Percentiles rank a stretch among this genome's conserved stretches.
These are phyloP conservation scores for Eucalyptus paniculata DNA, from an alignment of 345 rosid genomes.

Conservation along the genomic window DNA sequence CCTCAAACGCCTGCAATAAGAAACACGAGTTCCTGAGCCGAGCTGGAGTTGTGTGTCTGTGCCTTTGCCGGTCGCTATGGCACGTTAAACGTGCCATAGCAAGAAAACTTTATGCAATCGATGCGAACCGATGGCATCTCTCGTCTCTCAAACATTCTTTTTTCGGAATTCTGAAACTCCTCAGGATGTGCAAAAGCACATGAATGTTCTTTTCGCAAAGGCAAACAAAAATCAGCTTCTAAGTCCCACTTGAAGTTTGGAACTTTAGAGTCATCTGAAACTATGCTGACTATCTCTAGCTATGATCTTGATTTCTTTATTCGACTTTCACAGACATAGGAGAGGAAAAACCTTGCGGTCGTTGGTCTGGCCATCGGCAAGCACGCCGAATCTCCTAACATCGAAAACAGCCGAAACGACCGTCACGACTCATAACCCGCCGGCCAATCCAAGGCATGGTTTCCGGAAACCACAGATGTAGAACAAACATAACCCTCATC, in stretches of 20 bases:
- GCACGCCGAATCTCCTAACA: slow-evolving; percentile 8
- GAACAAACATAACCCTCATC: neutral
- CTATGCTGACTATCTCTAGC: neutral
- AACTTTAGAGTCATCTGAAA: neutral
- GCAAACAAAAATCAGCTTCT: neutral
- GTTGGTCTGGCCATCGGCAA: slow-evolving; percentile 14
- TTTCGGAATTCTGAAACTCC: neutral
- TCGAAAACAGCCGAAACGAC: neutral
- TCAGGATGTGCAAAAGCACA: neutral
- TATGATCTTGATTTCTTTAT: neutral
- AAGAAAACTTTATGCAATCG: neutral
- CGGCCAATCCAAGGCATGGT: neutral
- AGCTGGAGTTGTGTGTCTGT: neutral
- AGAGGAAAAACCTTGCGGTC: slow-evolving; percentile 4
- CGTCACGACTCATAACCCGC: neutral
- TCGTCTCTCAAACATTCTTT: neutral
- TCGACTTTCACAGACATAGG: neutral
- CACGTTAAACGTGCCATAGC: fast-evolving
- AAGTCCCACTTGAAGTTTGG: neutral
- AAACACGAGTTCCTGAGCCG: neutral
- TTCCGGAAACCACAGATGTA: neutral
- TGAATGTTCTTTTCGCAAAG: neutral
- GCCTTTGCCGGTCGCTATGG: neutral
- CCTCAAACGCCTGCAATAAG: slow-evolving; percentile 6
- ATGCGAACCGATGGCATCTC: neutral